phyloP scores from a whole-genome alignment of 768 basidiomycete species.

The Ramaria sp. region DNA sequence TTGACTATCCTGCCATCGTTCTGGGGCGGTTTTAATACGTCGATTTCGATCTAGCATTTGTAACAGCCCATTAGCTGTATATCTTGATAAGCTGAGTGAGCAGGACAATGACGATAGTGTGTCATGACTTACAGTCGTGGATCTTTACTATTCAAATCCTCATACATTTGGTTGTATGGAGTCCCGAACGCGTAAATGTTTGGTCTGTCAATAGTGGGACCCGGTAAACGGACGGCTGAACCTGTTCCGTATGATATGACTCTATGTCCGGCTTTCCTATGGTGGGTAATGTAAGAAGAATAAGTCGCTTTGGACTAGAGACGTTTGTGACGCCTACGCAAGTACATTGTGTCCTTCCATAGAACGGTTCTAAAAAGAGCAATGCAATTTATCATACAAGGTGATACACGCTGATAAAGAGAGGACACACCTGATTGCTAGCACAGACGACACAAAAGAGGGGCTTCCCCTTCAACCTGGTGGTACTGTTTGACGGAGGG shows the following conservation, averaged over 20 bases:
- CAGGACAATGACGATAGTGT: not conserved
- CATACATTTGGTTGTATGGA: conserved; percentile 91
- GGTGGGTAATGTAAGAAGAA: not conserved
- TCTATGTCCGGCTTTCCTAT: conserved; percentile 80
- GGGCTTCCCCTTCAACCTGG: conserved; percentile 26
- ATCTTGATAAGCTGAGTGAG: conserved; percentile 35
- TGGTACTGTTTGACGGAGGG: conserved; percentile 12
- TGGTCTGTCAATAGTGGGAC: conserved; percentile 92
- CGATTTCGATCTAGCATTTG: conserved; percentile 97
- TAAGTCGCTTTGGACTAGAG: not conserved
- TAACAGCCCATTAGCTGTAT: conserved; percentile 85
- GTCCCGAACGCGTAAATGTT: conserved; percentile 97
- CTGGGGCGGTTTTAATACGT: conserved; percentile 82
- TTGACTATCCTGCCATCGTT: conserved; percentile 91
- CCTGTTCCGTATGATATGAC: conserved; percentile 96
- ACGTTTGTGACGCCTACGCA: conserved; percentile 42
- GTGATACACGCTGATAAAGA: not conserved
- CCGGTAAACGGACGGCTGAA: conserved; percentile 92
- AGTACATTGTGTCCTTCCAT: conserved; percentile 97
- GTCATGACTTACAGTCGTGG: conserved; percentile 53
- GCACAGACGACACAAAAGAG: conserved; percentile 98
- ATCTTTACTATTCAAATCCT: conserved; percentile 80
- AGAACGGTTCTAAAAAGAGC: conserved; percentile 64
- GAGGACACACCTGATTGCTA: conserved; percentile 78
- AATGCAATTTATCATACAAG: not conserved